A percentile compares a stretch with the other conserved stretches of the same genome.
Conservation (phyloP, 805 yeast genomes). For the Candida khao-thaluensis region DNA sequence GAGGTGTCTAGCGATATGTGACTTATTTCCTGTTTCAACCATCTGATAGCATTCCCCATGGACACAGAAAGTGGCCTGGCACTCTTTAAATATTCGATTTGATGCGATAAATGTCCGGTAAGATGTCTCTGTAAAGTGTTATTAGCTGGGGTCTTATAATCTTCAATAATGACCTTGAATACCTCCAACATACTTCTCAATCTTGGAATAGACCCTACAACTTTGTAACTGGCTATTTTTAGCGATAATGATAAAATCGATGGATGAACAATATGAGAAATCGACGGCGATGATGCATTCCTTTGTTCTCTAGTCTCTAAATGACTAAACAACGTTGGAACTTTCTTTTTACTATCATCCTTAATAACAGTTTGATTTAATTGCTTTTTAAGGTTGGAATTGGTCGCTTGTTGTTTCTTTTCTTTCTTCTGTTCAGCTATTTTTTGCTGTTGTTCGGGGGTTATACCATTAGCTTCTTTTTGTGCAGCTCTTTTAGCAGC, state of each 20-base stretch:
- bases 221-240: slow-evolving; percentile 76
- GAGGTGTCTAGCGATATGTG: slow-evolving; percentile 69
- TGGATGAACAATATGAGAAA: slow-evolving; percentile 80
- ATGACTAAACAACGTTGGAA: slow-evolving; percentile 73
- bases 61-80: slow-evolving; percentile 90
- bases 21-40: slow-evolving; percentile 94
- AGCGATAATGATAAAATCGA: slow-evolving; percentile 74
- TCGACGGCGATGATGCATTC: slow-evolving; percentile 53
- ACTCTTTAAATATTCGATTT: slow-evolving; percentile 86
- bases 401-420: slow-evolving; percentile 44
- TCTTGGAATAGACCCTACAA: slow-evolving; percentile 88
- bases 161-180: slow-evolving; percentile 74
- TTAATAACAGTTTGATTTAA: slow-evolving; percentile 17
- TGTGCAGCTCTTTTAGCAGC: slow-evolving; percentile 91
- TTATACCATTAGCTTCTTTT: slow-evolving; percentile 64
- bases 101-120: slow-evolving; percentile 84
- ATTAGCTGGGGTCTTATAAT: slow-evolving; percentile 81
- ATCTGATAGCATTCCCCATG: slow-evolving; percentile 97
- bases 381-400: slow-evolving; percentile 47
- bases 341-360: slow-evolving; percentile 37
- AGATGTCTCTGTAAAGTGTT: slow-evolving; percentile 85
- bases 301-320: slow-evolving; percentile 78
- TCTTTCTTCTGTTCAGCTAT: slow-evolving; percentile 43
- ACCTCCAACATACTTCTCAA: slow-evolving; percentile 82
- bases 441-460: slow-evolving; percentile 45